Base-by-base conservation (phyloP, 208 protist species). In the Leishmania gerbilli region DNA sequence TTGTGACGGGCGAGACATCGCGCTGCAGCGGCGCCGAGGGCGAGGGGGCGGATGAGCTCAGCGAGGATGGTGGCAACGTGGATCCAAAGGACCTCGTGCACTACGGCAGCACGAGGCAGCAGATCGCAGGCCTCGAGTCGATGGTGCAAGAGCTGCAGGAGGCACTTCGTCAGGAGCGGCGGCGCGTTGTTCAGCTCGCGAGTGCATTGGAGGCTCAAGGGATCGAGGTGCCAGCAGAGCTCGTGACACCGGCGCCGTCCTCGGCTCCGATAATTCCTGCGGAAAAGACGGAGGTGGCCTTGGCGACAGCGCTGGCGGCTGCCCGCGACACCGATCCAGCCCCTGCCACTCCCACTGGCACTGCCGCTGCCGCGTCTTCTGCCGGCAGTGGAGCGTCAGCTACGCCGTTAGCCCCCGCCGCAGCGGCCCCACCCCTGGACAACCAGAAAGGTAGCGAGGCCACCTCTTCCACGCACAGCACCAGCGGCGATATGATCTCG, bases 61-160 rank as follows among this genome's bases (percentile, higher is more conserved):
- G 49, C 34, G 82, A 79, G 31, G 83, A 87, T 45, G 51, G 55
- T 56, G 69, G 58, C 79, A 87, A 87, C 76, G 79, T 80, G 31
- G 76, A 83, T 60, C 74, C 77, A 21, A 75, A 47, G 51, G 77
- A 83, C 13, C 58, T 83, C 17, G 45, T 60, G 5, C 37, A 71
- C 27, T 81, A 69, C 62, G 56, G 76, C 51, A 71, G 84, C 49
- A 27, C 74, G 45, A 51, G 71, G 55, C 80, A 77, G 68, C 82
- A 87, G 68, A 62, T 91, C 7, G 76, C 34, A 6, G 77, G 78
- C 4, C 84, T 96, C 55, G 91, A 96, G 86, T 69, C 64, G 31
- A 53, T 93, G 13, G 87, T 96, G 74, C 85, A 92, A 9, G 77
- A 90, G 71, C 77, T 96, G 64, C 90, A 96, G 83, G 79, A 84